Percentiles rank a stretch among this genome's conserved stretches.
These are phyloP conservation scores for Mortierella sp. DNA, from an alignment of 371 early-diverging fungal genomes.

Conservation along the genomic window DNA sequence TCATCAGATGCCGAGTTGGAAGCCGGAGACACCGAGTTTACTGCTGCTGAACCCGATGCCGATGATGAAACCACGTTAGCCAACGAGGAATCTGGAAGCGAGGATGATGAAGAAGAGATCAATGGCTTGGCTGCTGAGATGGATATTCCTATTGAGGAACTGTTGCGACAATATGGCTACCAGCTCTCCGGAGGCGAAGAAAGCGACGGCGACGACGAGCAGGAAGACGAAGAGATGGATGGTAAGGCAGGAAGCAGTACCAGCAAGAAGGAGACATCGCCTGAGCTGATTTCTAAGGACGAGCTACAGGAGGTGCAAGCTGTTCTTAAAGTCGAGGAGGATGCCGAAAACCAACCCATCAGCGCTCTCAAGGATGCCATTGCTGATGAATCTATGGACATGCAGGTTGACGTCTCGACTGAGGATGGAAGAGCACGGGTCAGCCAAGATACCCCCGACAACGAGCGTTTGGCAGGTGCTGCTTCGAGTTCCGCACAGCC, in stretches of 20 bases:
- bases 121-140: constrained; percentile 65
- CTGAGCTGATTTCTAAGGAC: background rate
- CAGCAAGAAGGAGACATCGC: background rate
- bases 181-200: constrained; percentile 39
- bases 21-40: constrained; percentile 44
- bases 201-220: constrained; percentile 31
- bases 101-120: constrained; percentile 68
- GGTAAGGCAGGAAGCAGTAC: background rate
- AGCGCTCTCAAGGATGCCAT: constrained; percentile 32
- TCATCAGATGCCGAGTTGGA: constrained; percentile 43
- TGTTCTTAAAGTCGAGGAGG: constrained; percentile 22
- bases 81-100: constrained; percentile 58
- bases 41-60: constrained; percentile 24
- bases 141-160: constrained; percentile 70
- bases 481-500: constrained; percentile 1
- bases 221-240: constrained; percentile 34
- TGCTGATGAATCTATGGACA: constrained; percentile 16
- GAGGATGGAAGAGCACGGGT: constrained; percentile 19
- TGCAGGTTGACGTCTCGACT: constrained; percentile 15
- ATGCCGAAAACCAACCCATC: constrained; percentile 27
- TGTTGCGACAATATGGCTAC: constrained; percentile 65
- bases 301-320: background rate
- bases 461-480: constrained; percentile 17
- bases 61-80: constrained; percentile 58
- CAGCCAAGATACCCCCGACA: constrained; percentile 23